Evolutionary conservation across 2,329 filamentous ascomycete species (phyloP), one percentile per base, ranked within the genome.

Genomic region (Alternaria sp.): DNA sequence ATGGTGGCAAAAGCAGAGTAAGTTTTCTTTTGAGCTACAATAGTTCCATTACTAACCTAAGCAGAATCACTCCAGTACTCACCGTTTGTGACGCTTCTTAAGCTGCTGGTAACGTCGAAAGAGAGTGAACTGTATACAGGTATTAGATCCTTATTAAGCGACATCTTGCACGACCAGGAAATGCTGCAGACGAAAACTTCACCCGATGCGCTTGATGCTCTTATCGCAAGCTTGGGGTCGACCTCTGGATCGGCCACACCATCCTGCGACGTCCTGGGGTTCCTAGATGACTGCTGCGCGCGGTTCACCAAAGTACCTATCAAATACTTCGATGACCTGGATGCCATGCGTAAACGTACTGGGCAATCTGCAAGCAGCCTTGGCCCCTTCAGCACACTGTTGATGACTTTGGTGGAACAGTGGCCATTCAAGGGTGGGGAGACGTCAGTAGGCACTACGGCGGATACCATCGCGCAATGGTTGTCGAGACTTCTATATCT

Each of bases 241-340:
- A 66, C 84, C 5, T 77, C 71, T 34, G 70, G 69, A 3, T 64
- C 64, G 16, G 66, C 68, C 6, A 39, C 65, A 4, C 64, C 71
- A 28, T 70, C 73, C 1, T 30, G 51, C 11, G 72, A 80, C 14
- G 73, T 93, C 1, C 91, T 91, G 80, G 77, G 82, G 0, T 96
- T 95, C 72, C 76, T 97, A 26, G 94, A 97, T 72, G 93, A 96
- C 63, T 96, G 92, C 76, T 83, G 92, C 53, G 88, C 87, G 30
- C 87, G 94, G 24, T 91, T 92, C 67, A 89, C 89, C 16, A 88
- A 86, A 57, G 89, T 90, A 24, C 91, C 93, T 0, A 89, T 96
- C 71, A 96, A 93, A 73, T 94, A 97, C 71, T 87, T 95, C 28
- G 91, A 95, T 62, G 82, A 88, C 71, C 78, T 92, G 26, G 84